Base-by-base conservation (phyloP, 371 early-diverging fungal genomes). In the Mortierella sp. region DNA sequence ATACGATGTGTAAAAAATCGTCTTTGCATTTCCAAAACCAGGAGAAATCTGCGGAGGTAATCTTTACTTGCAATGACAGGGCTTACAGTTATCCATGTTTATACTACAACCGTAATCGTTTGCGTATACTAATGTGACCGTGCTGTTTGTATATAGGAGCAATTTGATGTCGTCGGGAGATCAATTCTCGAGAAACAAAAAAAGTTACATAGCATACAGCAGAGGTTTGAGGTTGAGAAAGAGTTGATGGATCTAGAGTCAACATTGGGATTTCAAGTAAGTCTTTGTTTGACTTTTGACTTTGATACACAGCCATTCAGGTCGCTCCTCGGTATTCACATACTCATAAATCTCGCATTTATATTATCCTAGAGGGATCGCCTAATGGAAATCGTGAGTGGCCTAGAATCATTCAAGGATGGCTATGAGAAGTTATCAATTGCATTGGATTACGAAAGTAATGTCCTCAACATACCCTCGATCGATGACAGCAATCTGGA, bases 11-110 rank as follows among this genome's bases (percentile, higher is more conserved):
- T 35, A 66, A 56, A 54, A 47, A 49, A 22, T 56, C 64, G 3
- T 22, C 34, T 5, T 26, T 55, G 17, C 56, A 70, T 6, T 75
- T 75, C 53, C 7, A 42, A 37, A 49, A 61, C 3, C 68, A 75
- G 37, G 72, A 80, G 32, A 55, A 47, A 29, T 57, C 60, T 5
- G 75, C 66, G 17, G 37, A 72, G 69, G 78, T 78, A 76, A 69
- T 12, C 34, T 9, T 47, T 19, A 26, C 23, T 15, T n/a, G n/a
- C n/a, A n/a, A n/a, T n/a, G n/a, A n/a, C n/a, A n/a, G n/a, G n/a
- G n/a, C n/a, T n/a, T n/a, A n/a, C n/a, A n/a, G n/a, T n/a, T n/a
- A n/a, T n/a, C n/a, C n/a, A n/a, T n/a, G n/a, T n/a, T n/a, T n/a
- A n/a, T n/a, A n/a, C n/a, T n/a, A n/a, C n/a, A n/a, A 55, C 7